Evolutionary conservation across 768 basidiomycete genomes (phyloP).

Genomic region (Daedaleopsis sinensis): DNA sequence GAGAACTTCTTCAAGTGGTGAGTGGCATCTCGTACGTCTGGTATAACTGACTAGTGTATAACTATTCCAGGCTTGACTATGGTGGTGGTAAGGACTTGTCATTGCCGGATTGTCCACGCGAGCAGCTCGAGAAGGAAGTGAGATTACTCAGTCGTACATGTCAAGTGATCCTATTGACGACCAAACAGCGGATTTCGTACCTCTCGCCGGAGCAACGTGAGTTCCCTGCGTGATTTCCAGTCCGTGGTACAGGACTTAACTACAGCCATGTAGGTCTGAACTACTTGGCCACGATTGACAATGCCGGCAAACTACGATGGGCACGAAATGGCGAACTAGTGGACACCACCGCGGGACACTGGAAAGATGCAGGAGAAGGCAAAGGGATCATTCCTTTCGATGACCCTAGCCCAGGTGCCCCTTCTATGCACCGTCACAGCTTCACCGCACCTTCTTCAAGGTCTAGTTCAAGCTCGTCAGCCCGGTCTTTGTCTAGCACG

Average conservation of each 20-base stretch:
- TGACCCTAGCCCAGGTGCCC: slow-evolving; percentile 20
- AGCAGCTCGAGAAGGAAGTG: slow-evolving; percentile 63
- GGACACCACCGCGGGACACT: slow-evolving; percentile 61
- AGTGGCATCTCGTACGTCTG: neutral
- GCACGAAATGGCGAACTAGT: slow-evolving; percentile 58
- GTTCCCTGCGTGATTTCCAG: slow-evolving; percentile 11
- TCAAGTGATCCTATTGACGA: neutral
- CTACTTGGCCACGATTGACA: slow-evolving; percentile 61
- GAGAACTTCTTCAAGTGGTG: slow-evolving; percentile 74
- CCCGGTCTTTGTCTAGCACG: slow-evolving; percentile 8
- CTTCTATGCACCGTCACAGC: slow-evolving; percentile 14
- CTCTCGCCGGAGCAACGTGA: slow-evolving; percentile 50
- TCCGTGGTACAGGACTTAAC: neutral
- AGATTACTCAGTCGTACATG: neutral
- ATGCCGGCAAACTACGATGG: slow-evolving; percentile 58
- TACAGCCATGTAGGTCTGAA: slow-evolving; percentile 50
- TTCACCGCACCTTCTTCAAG: slow-evolving; percentile 18
- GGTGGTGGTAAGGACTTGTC: slow-evolving; percentile 60
- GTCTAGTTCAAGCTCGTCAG: slow-evolving; percentile 19
- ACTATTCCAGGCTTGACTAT: slow-evolving; percentile 55
- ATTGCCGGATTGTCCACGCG: slow-evolving; percentile 60
- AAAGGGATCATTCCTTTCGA: slow-evolving; percentile 50
- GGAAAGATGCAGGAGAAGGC: slow-evolving; percentile 64
- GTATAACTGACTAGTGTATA: neutral
- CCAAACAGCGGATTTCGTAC: slow-evolving; percentile 47